Evolutionary conservation across 2,329 filamentous ascomycete genomes (phyloP), one percentile per base, ranked within the genome.

Genomic region (Paecilomyces sp.): DNA sequence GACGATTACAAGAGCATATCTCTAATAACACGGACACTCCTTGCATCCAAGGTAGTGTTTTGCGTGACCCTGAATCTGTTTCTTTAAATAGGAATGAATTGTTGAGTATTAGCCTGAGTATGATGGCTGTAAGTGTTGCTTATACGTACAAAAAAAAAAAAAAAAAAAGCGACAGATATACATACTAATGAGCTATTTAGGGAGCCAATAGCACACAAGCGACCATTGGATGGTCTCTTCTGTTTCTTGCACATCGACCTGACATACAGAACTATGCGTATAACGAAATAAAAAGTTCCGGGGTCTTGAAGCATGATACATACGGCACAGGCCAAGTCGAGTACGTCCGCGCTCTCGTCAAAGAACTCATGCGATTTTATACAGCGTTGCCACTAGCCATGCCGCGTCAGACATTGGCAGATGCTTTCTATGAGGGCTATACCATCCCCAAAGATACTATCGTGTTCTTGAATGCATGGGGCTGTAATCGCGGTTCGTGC

Each of bases 401-500:
- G 57, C 63, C 61, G 7, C 57, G 60, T 22, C 53, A 58, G 18
- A 58, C 54, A 15, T 55, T 54, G 22, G 22, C 55, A 22, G 50
- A 57, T 2, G 61, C 62, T 18, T 31, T 55, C 15, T 64, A 58
- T 51, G 57, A 62, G 36, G 61, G 61, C 4, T 30, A 47, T 13
- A 56, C 51, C 2, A 62, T 64, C 18, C 63, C 61, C 3, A 56
- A 58, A 47, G 59, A 58, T 13, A 63, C 63, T 9, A 60, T 60
- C 34, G 31, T 64, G 12, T 62, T 63, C 18, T 28, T 64, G 50
- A 64, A 64, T 53, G 55, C 61, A 18, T 64, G 63, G 63, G 63
- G 57, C 3, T 64, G 63, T 36, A 64, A 64, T 56, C 50, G 55
- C 31, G 62, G 63, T 63, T 56, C n/a, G 50, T 18, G 2, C 12